Conservation (phyloP, 225 moss, liverwort and hornwort species). For the Pseudoscleropodium purum region DNA sequence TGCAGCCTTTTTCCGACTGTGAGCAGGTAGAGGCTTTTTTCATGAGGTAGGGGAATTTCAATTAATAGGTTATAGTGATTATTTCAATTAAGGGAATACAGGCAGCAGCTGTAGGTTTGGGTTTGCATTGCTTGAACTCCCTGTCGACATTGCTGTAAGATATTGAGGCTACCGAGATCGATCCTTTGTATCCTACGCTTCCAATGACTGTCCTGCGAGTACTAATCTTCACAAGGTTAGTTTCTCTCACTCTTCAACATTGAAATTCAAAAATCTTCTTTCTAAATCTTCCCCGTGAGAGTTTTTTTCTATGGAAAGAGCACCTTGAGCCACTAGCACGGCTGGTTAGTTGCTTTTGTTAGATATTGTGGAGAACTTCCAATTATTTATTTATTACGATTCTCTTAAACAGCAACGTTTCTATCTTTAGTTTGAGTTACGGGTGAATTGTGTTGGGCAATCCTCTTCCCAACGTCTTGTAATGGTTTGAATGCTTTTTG, state of each 20-base stretch:
- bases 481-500: not conserved
- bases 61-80: not conserved
- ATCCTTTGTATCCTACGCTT: not conserved
- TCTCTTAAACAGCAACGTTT: not conserved
- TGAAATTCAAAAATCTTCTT: too few species aligned
- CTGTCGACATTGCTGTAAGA: conserved; percentile 12
- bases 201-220: not conserved
- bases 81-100: not conserved
- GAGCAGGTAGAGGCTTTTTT: not conserved
- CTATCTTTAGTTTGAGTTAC: not conserved
- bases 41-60: not conserved
- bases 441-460: not conserved
- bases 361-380: not conserved
- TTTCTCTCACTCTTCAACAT: not conserved
- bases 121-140: not conserved
- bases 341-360: not conserved
- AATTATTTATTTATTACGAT: not conserved
- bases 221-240: not conserved
- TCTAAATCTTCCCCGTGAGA: not conserved
- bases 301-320: not conserved
- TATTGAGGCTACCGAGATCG: conserved; percentile 5
- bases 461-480: not conserved
- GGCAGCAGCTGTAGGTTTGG: not conserved
- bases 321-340: not conserved
- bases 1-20: not conserved